Conservation (phyloP, 208 protist genomes). For the Leptomonas pyrrhocoris region DNA sequence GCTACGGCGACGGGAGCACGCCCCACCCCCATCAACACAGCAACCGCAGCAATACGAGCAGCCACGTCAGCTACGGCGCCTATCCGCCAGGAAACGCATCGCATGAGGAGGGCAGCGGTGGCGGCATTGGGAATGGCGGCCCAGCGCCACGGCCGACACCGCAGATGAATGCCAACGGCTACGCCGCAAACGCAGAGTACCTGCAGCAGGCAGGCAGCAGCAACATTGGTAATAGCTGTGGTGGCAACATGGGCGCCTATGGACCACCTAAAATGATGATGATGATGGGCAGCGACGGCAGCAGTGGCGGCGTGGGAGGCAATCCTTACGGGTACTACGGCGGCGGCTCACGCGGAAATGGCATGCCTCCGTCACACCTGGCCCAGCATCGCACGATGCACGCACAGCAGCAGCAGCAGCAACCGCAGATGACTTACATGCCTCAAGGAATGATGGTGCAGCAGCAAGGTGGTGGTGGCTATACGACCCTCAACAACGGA, state of each 20-base stretch:
- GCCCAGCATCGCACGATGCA: constrained; percentile 1
- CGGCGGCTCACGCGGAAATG: not conserved
- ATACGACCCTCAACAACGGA: not conserved
- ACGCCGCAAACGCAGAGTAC: not conserved
- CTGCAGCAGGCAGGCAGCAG: not conserved
- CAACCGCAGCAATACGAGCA: not conserved
- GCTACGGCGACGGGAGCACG: not conserved
- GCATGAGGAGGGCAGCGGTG: not conserved
- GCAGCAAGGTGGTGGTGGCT: not conserved
- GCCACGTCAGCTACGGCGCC: constrained; percentile 5
- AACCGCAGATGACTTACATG: not conserved
- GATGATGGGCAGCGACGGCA: not conserved
- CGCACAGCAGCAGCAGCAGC: not conserved
- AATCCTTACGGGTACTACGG: constrained; percentile 7
- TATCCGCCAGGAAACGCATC: not conserved
- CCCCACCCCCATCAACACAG: too few relatives aligned
- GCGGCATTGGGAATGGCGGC: not conserved
- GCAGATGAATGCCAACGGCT: not conserved
- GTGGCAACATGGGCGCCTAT: not conserved
- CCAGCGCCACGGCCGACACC: not conserved
- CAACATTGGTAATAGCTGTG: not conserved
- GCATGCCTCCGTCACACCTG: constrained; percentile 1
- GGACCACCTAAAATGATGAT: not conserved
- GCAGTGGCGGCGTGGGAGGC: not conserved
- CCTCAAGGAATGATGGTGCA: constrained; percentile 7